A percentile compares a stretch with the other conserved stretches of the same genome.
These are phyloP conservation scores for Lachnellula suecica DNA, from an alignment of 2,329 filamentous ascomycete species.

Conservation along the genomic window DNA sequence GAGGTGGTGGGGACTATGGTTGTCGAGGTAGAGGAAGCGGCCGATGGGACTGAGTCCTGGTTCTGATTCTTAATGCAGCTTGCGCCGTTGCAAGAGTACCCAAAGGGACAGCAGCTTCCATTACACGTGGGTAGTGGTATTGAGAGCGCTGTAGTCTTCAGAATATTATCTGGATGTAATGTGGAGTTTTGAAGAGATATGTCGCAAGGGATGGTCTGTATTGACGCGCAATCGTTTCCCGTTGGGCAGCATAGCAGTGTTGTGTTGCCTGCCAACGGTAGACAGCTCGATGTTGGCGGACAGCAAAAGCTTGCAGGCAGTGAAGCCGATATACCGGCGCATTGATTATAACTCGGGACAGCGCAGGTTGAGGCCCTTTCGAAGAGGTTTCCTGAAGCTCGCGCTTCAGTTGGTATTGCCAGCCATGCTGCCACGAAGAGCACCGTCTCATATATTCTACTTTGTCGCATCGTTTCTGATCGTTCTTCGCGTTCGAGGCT, in stretches of 20 bases:
- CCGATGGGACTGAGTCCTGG: slow-evolving; percentile 38
- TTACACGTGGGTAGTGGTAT: slow-evolving; percentile 58
- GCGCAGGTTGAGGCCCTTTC: slow-evolving; percentile 50
- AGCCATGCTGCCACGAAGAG: slow-evolving; percentile 30
- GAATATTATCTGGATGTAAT: slow-evolving; percentile 52
- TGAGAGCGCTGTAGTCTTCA: slow-evolving; percentile 66
- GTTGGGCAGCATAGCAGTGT: slow-evolving; percentile 71
- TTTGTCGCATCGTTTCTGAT: slow-evolving; percentile 20
- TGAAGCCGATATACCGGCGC: slow-evolving; percentile 42
- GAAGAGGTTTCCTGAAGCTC: slow-evolving; percentile 40
- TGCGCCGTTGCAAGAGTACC: slow-evolving; percentile 57
- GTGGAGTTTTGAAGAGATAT: slow-evolving; percentile 58
- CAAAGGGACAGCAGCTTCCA: slow-evolving; percentile 67
- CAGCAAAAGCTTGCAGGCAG: slow-evolving; percentile 71
- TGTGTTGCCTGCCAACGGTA: slow-evolving; percentile 60
- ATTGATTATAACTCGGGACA: slow-evolving; percentile 49
- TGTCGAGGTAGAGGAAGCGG: slow-evolving; percentile 24
- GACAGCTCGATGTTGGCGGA: slow-evolving; percentile 50
- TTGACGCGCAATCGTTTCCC: slow-evolving; percentile 55
- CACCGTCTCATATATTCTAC: slow-evolving; percentile 10
- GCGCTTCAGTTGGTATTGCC: slow-evolving; percentile 37
- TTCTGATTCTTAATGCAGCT: slow-evolving; percentile 53
- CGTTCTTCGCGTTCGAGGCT: background rate
- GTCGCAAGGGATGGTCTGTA: slow-evolving; percentile 66
- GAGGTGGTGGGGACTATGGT: slow-evolving; percentile 19